Evolutionary conservation across 306 rosid genomes (phyloP), one percentile per base, ranked within the genome.

Genomic region (Rosa persica): DNA sequence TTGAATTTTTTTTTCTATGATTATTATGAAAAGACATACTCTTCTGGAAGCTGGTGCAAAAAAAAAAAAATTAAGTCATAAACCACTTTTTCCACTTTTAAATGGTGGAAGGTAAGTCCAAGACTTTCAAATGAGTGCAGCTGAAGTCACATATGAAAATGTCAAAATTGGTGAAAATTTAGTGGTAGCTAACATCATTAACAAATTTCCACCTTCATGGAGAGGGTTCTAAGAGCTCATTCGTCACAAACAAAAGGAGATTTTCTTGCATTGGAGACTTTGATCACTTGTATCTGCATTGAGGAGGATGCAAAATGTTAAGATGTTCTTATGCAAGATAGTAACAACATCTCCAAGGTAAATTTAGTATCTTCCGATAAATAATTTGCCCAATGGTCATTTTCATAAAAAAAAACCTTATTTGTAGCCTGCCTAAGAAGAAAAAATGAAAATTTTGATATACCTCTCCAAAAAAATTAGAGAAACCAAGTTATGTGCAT

Each of bases 261-360:
- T 34, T 27, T 65, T 1, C 1, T n/a, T n/a, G n/a, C n/a, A n/a
- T 65, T 38, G 70, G n/a, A 27, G n/a, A 34, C 2, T 5, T 57
- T 22, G 64, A 22, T 22, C 64, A 57, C 11, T 19, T 12, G 0
- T 7, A 57, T 57, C 9, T 30, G 2, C 3, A 30, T 57, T 2
- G 64, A 57, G 12, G 62, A 20, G 27, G 64, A 57, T 11, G 64
- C 64, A 19, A 57, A 8, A 57, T 0, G 30, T 20, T 2, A 57
- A 57, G 70, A 65, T 65, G n/a, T 65, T 3, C 70, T 65, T 34
- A 65, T 65, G 70, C 70, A 65, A 65, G 43, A 65, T 5, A 65
- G 3, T 19, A 65, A 30, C 10, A 16, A 65, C 11, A 25, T 38
- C 9, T 10, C 70, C 40, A 65, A 38, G 70, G 70, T 65, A 30